Evolutionary conservation across 1,284 basidiomycete genomes (phyloP).

Genomic region (Agaricales sp.): DNA sequence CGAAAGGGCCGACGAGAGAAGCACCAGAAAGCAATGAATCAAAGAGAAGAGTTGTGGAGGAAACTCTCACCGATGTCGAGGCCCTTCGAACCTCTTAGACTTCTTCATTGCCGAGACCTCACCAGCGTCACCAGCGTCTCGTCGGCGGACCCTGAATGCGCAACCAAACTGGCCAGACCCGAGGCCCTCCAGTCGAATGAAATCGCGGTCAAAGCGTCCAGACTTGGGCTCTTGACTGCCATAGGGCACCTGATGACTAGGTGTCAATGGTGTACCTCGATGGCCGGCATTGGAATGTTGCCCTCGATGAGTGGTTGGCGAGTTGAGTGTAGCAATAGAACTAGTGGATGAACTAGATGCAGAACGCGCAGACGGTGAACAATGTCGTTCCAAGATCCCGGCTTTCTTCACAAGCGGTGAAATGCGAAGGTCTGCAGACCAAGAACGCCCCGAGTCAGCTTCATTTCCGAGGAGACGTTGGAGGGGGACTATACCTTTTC

Average conservation of each 20-base stretch:
- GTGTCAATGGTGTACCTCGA: constrained; percentile 11
- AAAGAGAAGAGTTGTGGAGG: neutral
- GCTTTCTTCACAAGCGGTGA: constrained; percentile 33
- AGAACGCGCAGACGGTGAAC: constrained; percentile 29
- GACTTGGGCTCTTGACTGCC: constrained; percentile 31
- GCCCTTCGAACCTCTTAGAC: constrained; percentile 88
- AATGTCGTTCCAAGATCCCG: neutral
- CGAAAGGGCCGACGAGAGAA: neutral
- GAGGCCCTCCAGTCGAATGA: constrained; percentile 73
- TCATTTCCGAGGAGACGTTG: constrained; percentile 32
- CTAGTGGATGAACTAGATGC: constrained; percentile 45
- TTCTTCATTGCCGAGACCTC: constrained; percentile 87
- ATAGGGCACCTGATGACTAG: constrained; percentile 19
- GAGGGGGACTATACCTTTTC: constrained; percentile 7
- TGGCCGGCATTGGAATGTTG: constrained; percentile 12
- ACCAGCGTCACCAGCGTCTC: constrained; percentile 33
- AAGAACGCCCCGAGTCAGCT: constrained; percentile 33
- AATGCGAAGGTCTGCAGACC: constrained; percentile 28
- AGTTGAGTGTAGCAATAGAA: constrained; percentile 28
- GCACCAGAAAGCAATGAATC: neutral
- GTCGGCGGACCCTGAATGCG: constrained; percentile 82
- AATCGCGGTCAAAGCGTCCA: constrained; percentile 69
- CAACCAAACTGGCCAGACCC: constrained; percentile 94
- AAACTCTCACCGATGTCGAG: constrained; percentile 72
- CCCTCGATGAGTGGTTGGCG: constrained; percentile 21